These are phyloP conservation scores for Vigna nakashimae DNA, from an alignment of 306 rosid genomes.

Conservation along the genomic window DNA sequence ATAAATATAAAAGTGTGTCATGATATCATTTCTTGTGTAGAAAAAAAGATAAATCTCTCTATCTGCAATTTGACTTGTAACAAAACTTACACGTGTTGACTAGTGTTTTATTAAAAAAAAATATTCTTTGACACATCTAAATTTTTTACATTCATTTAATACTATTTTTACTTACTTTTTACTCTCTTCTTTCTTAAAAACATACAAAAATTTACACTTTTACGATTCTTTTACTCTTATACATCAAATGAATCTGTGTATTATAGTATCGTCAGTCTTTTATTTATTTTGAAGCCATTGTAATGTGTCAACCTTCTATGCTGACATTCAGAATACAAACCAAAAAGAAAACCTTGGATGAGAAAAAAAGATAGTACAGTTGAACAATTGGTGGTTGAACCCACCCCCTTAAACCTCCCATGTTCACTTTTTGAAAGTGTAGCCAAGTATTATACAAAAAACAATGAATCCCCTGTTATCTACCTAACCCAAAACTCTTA, in stretches of 20 bases:
- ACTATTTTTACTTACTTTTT: too few relatives aligned
- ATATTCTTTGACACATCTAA: too few relatives aligned
- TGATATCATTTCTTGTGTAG: too few relatives aligned
- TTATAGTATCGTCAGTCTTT: too few relatives aligned
- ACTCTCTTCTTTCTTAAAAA: too few relatives aligned
- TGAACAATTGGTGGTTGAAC: constrained; percentile 78
- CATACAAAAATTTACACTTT: too few relatives aligned
- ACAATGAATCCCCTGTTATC: constrained; percentile 52
- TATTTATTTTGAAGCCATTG: neutral
- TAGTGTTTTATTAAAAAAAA: too few relatives aligned
- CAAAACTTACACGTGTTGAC: neutral
- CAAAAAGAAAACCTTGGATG: neutral
- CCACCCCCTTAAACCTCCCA: constrained; percentile 53
- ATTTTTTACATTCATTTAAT: too few relatives aligned
- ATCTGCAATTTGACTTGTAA: constrained; percentile 29
- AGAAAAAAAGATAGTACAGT: constrained; percentile 46
- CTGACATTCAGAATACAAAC: constrained; percentile 1
- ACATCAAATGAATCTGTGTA: too few relatives aligned
- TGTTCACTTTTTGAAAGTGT: constrained; percentile 30
- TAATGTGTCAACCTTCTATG: constrained; percentile 34
- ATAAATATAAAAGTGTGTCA: too few relatives aligned
- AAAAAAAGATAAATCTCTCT: neutral
- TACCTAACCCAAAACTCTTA: constrained; percentile 51
- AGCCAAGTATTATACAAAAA: constrained; percentile 53
- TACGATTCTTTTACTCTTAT: too few relatives aligned